Base-by-base conservation (phyloP, 768 basidiomycete species). In the Hygrophorus pudorinus region DNA sequence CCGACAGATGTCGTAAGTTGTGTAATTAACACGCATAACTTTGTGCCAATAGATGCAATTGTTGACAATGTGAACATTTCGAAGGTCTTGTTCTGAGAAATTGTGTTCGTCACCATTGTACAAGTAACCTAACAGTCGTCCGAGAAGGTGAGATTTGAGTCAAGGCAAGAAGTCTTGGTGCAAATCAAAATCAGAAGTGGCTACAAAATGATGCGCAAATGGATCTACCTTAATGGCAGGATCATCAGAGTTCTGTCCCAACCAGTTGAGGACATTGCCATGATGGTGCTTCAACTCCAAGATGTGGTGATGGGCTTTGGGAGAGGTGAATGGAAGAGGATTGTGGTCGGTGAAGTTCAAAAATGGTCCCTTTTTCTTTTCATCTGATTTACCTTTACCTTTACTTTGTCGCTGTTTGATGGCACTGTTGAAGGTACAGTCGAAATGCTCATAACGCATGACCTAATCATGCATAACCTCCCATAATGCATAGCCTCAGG, bases 41-140 rank as follows among this genome's bases (percentile, higher is more conserved):
- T 58, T 61, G 46, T 64, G 61, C 0, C 17, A 13, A 11, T 59
- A 65, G 2, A 65, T 48, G 1, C 36, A 39, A 16, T 64, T 50
- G 4, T 55, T 51, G 0, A 53, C 34, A 3, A 63, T 42, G 0
- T 14, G 5, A 8, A 54, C 11, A 1, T 39, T n/a, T 5, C 33
- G 30, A 3, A 14, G 49, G 5, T 52, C 44, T 10, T 44, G 17
- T 13, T 31, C 14, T 5, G 51, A 40, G 36, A 46, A 52, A 16
- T 39, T 13, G 10, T 39, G 11, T 21, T 51, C 49, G 5, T 53
- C 46, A 7, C 52, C 48, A 2, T 44, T 29, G 36, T 53, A 53
- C 9, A 9, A 16, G 2, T 36, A 34, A 16, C 44, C 41, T 9
- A 37, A 20, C 0, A 49, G n/a, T 3, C 45, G 41, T 0, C 45